These are phyloP conservation scores for Acrodontium crateriforme DNA, from an alignment of 2,329 filamentous ascomycete species.

Conservation along the genomic window DNA sequence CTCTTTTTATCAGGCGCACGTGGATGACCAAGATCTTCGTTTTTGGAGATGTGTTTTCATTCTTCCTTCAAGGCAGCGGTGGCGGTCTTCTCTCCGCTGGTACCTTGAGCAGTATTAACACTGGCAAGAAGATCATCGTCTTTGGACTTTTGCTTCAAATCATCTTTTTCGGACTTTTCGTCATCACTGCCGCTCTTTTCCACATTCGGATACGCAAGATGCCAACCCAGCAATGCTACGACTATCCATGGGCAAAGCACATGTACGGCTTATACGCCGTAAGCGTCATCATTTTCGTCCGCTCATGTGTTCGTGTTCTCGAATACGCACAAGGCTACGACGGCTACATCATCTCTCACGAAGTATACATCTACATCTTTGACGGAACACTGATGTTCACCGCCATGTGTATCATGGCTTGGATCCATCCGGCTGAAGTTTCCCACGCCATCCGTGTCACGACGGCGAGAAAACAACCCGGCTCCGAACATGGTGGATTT, in stretches of 20 bases:
- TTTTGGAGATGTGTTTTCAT: conserved; percentile 33
- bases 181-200: conserved; percentile 19
- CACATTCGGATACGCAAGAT: conserved; percentile 12
- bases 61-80: conserved; percentile 31
- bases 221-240: conserved; percentile 8
- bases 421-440: conserved; percentile 13
- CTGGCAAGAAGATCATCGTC: conserved; percentile 32
- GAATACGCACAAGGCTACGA: conserved; percentile 34
- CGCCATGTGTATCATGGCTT: conserved; percentile 11
- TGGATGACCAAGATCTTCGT: conserved; percentile 38
- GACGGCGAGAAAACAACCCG: too few relatives aligned
- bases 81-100: conserved; percentile 24
- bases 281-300: conserved; percentile 34
- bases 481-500: too few relatives aligned
- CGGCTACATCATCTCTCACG: conserved; percentile 30
- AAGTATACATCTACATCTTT: conserved; percentile 17
- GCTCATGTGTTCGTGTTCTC: conserved; percentile 34
- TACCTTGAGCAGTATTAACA: conserved; percentile 17
- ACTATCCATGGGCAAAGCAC: conserved; percentile 24
- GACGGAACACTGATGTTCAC: conserved; percentile 13
- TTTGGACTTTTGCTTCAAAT: conserved; percentile 37
- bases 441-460: too few relatives aligned
- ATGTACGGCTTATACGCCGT: conserved; percentile 31
- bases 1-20: conserved; percentile 28
- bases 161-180: conserved; percentile 37